Conservation (phyloP, 228 moss, liverwort and hornwort genomes). For the Sphagnum fallax region DNA sequence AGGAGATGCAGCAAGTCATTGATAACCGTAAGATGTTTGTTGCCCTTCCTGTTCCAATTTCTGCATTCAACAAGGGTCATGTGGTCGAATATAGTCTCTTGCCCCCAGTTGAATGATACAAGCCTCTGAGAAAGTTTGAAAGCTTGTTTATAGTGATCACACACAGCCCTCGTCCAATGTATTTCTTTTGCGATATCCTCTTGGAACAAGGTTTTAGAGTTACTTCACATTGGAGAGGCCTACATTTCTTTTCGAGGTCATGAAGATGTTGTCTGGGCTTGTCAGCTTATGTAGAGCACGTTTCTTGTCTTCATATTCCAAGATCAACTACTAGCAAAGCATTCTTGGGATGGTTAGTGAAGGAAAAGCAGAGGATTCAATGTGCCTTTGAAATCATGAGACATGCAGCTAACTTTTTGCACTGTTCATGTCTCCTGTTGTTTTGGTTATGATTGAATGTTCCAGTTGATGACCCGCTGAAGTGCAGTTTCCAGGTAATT, state of each 20-base stretch:
- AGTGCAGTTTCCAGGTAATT: constrained; percentile 35
- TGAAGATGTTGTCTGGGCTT: not conserved
- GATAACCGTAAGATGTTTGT: constrained; percentile 20
- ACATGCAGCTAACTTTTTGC: not conserved
- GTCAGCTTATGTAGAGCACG: not conserved
- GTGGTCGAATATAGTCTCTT: not conserved
- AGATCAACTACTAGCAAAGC: not conserved
- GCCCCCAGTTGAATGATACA: not conserved
- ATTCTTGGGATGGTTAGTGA: not conserved
- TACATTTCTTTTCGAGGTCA: no score
- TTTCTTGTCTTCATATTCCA: not conserved
- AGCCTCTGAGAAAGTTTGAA: not conserved
- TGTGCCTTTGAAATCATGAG: no score
- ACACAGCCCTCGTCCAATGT: not conserved
- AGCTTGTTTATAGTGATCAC: not conserved
- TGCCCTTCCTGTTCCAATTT: not conserved
- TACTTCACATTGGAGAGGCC: no score
- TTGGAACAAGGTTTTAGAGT: no score
- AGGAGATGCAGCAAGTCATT: constrained; percentile 5
- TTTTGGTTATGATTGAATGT: not conserved
- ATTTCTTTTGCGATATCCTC: no score
- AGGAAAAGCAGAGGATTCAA: not conserved
- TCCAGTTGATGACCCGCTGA: constrained; percentile 42
- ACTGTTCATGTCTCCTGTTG: not conserved
- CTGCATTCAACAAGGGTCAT: not conserved